Evolutionary conservation across 2,329 filamentous ascomycete species (phyloP).

Genomic region (Albifimbria verrucaria): DNA sequence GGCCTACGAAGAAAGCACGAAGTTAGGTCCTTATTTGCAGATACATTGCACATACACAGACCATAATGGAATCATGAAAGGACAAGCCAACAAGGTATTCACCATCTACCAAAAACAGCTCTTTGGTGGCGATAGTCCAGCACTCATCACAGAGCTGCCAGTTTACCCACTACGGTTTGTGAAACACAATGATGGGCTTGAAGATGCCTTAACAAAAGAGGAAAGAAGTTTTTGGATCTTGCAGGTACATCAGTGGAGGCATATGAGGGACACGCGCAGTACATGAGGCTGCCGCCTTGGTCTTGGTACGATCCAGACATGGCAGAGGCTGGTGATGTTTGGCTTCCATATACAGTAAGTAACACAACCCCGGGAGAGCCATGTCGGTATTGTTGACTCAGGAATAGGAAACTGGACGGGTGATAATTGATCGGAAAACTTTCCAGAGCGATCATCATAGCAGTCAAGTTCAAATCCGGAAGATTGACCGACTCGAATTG

Average conservation of each 20-base stretch:
- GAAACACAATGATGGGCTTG: not conserved
- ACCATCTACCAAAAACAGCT: not conserved
- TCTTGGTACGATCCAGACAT: not conserved
- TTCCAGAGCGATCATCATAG: not conserved
- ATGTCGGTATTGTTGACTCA: not conserved
- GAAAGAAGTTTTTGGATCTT: not conserved
- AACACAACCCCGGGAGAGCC: not conserved
- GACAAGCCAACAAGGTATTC: not conserved
- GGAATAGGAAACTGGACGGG: not conserved
- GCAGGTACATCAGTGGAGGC: not conserved
- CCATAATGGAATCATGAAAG: not conserved
- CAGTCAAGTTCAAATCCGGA: not conserved
- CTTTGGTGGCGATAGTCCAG: not conserved
- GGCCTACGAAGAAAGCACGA: not conserved
- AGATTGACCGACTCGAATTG: not conserved
- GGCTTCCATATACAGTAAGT: not conserved
- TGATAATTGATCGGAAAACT: not conserved
- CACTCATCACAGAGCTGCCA: not conserved
- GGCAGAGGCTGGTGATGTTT: not conserved
- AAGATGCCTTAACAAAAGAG: not conserved
- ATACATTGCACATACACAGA: conserved; percentile 1
- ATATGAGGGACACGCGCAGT: not conserved
- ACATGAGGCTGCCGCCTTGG: not conserved
- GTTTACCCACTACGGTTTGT: not conserved
- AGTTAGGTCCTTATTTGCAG: not conserved